Evolutionary conservation across 805 yeast genomes (phyloP).

Genomic region (Myxozyma mucilagina): DNA sequence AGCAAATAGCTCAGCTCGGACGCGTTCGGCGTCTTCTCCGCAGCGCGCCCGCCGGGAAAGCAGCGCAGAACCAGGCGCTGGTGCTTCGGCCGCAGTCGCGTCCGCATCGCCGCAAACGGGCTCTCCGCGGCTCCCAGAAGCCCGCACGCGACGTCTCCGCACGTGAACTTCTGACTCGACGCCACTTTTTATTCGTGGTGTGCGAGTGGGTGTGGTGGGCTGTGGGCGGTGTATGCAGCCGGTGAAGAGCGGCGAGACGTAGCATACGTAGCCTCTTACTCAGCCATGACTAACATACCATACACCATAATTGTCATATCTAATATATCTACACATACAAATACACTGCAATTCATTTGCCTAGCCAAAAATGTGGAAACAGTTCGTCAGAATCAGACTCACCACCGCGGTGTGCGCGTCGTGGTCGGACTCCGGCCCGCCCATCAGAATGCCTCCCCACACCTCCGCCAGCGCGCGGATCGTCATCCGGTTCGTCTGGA

Average conservation of each 20-base stretch:
- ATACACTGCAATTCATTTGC: neutral
- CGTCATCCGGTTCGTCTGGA: constrained; percentile 74
- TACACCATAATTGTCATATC: neutral
- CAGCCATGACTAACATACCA: no score
- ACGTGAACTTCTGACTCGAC: constrained; percentile 4
- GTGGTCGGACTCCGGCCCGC: constrained; percentile 65
- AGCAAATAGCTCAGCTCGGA: constrained; percentile 85
- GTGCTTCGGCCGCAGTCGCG: constrained; percentile 68
- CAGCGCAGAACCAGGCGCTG: constrained; percentile 88
- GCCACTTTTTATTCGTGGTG: neutral
- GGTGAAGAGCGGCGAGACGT: neutral
- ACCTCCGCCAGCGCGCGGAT: constrained; percentile 78
- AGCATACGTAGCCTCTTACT: no score
- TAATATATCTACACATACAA: neutral
- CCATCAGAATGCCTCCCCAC: constrained; percentile 90
- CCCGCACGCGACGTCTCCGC: constrained; percentile 25
- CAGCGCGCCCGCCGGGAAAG: constrained; percentile 84
- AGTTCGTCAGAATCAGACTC: constrained; percentile 52
- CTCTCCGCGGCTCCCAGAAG: constrained; percentile 13
- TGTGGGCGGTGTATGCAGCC: neutral
- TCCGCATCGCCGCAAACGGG: constrained; percentile 27
- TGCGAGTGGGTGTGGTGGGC: neutral
- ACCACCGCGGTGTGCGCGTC: constrained; percentile 74
- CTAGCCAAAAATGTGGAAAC: constrained; percentile 4
- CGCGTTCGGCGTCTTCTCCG: constrained; percentile 87